phyloP scores from a whole-genome alignment of 1,284 basidiomycete genomes.

The Heterobasidion parviporum region DNA sequence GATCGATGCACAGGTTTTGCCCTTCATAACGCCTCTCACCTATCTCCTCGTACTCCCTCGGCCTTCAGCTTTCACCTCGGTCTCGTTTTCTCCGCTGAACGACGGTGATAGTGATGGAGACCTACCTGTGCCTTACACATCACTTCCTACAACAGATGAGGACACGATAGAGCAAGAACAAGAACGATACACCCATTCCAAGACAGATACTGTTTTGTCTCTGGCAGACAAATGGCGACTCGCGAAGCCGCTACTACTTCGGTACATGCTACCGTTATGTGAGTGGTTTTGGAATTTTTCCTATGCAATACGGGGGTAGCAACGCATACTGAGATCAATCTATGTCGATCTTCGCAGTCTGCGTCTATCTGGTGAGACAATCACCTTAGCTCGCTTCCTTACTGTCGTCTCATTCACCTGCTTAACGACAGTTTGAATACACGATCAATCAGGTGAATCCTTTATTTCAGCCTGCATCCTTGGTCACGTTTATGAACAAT shows the following conservation, averaged over 20 bases:
- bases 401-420: background rate
- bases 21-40: constrained; percentile 65
- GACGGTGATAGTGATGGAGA: constrained; percentile 28
- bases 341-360: constrained; percentile 36
- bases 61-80: constrained; percentile 33
- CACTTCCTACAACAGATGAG: constrained; percentile 39
- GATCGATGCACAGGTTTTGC: constrained; percentile 50
- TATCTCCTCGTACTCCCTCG: constrained; percentile 73
- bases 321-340: background rate
- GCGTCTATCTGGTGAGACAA: constrained; percentile 63
- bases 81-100: constrained; percentile 16
- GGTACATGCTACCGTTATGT: constrained; percentile 81
- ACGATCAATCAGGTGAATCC: constrained; percentile 76
- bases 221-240: constrained; percentile 70
- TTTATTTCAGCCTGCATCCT: background rate
- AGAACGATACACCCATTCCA: constrained; percentile 11
- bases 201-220: constrained; percentile 39
- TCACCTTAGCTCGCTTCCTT: background rate
- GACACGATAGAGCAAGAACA: constrained; percentile 10
- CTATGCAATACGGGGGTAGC: too few relatives aligned
- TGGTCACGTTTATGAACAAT: background rate
- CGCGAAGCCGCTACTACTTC: constrained; percentile 63
- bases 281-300: constrained; percentile 21
- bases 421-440: constrained; percentile 69
- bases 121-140: constrained; percentile 38